These are phyloP conservation scores for Phytophthora sansomeana DNA, from an alignment of 352 stramenopile species.

Conservation along the genomic window DNA sequence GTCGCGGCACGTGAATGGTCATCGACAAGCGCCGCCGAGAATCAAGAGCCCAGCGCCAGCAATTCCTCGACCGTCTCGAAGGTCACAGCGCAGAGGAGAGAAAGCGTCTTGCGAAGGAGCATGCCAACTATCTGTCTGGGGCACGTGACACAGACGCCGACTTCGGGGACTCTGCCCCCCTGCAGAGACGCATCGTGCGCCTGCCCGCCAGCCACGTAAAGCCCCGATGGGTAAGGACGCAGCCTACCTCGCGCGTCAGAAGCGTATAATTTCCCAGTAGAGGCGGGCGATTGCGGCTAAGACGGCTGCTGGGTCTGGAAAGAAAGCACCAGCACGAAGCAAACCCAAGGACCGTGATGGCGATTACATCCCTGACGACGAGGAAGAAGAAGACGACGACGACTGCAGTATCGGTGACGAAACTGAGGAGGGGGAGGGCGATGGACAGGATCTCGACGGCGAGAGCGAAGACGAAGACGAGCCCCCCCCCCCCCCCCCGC, in stretches of 20 bases:
- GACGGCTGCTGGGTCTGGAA: background rate
- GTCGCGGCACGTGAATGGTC: background rate
- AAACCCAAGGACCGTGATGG: slow-evolving; percentile 8
- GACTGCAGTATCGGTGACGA: too few species aligned
- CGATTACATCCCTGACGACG: background rate
- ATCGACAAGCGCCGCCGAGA: background rate
- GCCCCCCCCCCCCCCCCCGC: too few species aligned
- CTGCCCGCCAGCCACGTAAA: background rate
- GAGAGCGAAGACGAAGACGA: too few species aligned
- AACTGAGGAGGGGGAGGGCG: background rate
- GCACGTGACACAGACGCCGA: slow-evolving; percentile 1
- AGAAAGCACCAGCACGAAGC: background rate
- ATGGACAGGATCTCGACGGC: too few species aligned
- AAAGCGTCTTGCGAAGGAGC: background rate
- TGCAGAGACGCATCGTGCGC: too few species aligned
- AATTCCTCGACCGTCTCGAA: slow-evolving; percentile 2
- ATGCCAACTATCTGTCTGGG: background rate
- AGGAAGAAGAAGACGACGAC: slow-evolving; percentile 5
- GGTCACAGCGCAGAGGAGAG: background rate
- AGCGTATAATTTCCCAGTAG: background rate
- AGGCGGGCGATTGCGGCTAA: background rate
- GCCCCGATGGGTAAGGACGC: background rate
- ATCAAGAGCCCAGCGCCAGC: background rate
- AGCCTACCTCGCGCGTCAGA: background rate
- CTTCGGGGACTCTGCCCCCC: background rate